Evolutionary conservation across 495 filamentous ascomycete species (phyloP), one percentile per base, ranked within the genome.

Genomic region (Patellaria atrata): DNA sequence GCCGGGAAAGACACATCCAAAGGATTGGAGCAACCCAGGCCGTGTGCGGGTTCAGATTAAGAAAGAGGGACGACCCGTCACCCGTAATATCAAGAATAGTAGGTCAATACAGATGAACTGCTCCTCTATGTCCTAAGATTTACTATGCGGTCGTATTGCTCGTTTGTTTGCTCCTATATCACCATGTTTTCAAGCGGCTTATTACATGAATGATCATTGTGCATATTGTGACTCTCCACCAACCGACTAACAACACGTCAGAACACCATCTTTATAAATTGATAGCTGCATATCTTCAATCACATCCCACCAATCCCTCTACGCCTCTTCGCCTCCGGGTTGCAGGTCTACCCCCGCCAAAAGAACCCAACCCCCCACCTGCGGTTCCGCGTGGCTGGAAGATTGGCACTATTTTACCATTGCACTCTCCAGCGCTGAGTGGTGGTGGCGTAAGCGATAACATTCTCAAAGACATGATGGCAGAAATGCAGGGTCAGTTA

Each of bases 21-120:
- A 86, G 58, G 89, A 97, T 59, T 97, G 89, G 89, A 79, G 77
- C 22, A 97, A 97, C 60, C 89, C 89, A 9, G 89, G 89, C 0
- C 67, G 89, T 18, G 84, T 97, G 44, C 69, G 81, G 32, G 71
- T 94, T 14, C 58, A 71, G 47, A 58, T 94, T 11, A 82, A 81
- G 54, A 61, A 70, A 34, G 58, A 65, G 26, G 67, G 71, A 22
- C 47, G 54, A 27, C 44, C 56, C 25, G 39, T 63, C 32, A 69
- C 63, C 44, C 41, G 57, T 12, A 58, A 56, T 12, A 64, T 93
- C 23, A 80, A 80, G 57, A 93, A 89, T 52, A 96, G 75, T 79
- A 59, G 18, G 71, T 63, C 20, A 22, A 13, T 18, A 33, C 18
- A 37, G 40, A n/a, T n/a, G n/a, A n/a, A n/a, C n/a, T n/a, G n/a